These are phyloP conservation scores for Scutellaria baicalensis DNA, from an alignment of 257 asterid species.

Conservation along the genomic window DNA sequence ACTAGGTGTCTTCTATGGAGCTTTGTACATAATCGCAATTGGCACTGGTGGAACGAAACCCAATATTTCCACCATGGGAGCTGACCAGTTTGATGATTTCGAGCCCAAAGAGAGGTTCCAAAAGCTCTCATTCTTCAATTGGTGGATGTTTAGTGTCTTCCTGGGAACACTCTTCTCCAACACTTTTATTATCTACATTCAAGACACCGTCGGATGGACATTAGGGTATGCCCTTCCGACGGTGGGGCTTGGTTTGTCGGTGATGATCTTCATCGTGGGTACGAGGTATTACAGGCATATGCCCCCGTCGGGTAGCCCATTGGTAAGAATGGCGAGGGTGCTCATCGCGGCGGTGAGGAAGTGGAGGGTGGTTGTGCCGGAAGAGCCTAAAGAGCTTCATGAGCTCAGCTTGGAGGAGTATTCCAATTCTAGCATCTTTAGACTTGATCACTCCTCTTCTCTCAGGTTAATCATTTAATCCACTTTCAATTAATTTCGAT, in stretches of 20 bases:
- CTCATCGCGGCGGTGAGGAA: slow-evolving; percentile 41
- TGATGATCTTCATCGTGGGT: slow-evolving; percentile 41
- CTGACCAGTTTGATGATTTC: slow-evolving; percentile 62
- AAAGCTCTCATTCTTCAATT: slow-evolving; percentile 68
- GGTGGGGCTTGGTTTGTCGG: slow-evolving; percentile 36
- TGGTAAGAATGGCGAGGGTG: slow-evolving; percentile 55
- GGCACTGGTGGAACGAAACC: slow-evolving; percentile 86
- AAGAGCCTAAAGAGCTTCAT: slow-evolving; percentile 46
- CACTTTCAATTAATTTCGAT: too few relatives aligned
- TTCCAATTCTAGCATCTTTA: slow-evolving; percentile 24
- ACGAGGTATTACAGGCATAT: slow-evolving; percentile 50
- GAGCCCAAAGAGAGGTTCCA: slow-evolving; percentile 50
- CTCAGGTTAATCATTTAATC: slow-evolving; percentile 48
- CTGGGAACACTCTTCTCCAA: slow-evolving; percentile 56
- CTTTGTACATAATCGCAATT: slow-evolving; percentile 50
- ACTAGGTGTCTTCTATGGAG: slow-evolving; percentile 40
- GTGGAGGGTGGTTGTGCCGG: slow-evolving; percentile 37
- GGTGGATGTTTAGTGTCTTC: slow-evolving; percentile 78
- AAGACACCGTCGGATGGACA: slow-evolving; percentile 49
- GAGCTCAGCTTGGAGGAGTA: slow-evolving; percentile 43
- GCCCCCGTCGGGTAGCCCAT: slow-evolving; percentile 45
- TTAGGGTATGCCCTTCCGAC: slow-evolving; percentile 57
- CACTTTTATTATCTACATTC: slow-evolving; percentile 50
- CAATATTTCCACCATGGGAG: slow-evolving; percentile 78
- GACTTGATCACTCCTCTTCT: slow-evolving; percentile 45